Conservation (phyloP, 805 yeast species). For the Saccharomycodes ludwigii region DNA sequence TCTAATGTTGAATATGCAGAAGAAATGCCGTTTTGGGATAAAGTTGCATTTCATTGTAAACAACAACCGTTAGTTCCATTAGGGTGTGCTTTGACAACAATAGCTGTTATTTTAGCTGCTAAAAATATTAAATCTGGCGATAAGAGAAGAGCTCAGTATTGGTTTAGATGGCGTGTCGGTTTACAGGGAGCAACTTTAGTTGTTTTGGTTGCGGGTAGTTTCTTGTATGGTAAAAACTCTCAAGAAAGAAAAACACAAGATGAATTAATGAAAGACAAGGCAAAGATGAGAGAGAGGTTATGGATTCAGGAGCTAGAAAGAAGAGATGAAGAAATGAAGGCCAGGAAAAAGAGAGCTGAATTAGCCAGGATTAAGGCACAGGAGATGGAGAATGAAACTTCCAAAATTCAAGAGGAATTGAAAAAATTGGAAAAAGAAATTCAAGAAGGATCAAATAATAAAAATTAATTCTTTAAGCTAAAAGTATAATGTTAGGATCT, state of each 20-base stretch:
- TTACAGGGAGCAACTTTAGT: constrained; percentile 74
- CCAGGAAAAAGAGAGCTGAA: constrained; percentile 57
- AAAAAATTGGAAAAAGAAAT: constrained; percentile 14
- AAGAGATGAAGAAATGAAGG: constrained; percentile 63
- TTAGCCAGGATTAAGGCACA: constrained; percentile 34
- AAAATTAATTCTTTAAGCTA: no score
- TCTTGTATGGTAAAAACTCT: constrained; percentile 42
- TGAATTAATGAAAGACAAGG: constrained; percentile 60
- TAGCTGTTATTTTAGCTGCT: constrained; percentile 72
- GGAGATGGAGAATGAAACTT: constrained; percentile 25
- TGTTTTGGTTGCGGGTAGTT: constrained; percentile 74
- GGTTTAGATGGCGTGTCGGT: constrained; percentile 84
- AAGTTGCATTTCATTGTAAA: constrained; percentile 49
- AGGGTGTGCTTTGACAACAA: constrained; percentile 67
- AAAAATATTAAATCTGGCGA: constrained; percentile 64
- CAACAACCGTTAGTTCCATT: constrained; percentile 86
- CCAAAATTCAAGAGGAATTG: constrained; percentile 16
- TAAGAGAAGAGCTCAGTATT: constrained; percentile 63
- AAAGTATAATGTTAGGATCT: no score
- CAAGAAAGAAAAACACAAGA: constrained; percentile 42
- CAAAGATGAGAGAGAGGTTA: constrained; percentile 68
- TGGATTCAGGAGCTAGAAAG: constrained; percentile 90
- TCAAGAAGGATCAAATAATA: neutral
- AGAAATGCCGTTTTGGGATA: constrained; percentile 38
- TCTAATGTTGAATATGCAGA: constrained; percentile 14